Evolutionary conservation across 768 basidiomycete species (phyloP).

Genomic region (Phanerochaete sordida): DNA sequence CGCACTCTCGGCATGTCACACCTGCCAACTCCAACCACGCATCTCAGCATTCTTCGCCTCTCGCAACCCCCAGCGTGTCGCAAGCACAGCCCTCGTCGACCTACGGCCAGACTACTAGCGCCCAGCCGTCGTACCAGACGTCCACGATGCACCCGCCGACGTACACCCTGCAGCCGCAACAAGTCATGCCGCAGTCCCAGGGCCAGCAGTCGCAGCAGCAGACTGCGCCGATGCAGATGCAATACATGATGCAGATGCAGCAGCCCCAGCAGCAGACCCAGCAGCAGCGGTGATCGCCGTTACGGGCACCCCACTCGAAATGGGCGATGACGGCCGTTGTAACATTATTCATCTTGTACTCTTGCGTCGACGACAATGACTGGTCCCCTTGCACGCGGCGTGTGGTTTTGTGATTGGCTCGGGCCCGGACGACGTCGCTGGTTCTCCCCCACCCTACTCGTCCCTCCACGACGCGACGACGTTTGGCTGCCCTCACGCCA

Average conservation of each 20-base stretch:
- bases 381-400: neutral
- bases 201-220: conserved; percentile 1
- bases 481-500: neutral
- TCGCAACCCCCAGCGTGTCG: conserved; percentile 14
- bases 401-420: neutral
- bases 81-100: conserved; percentile 14
- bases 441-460: neutral
- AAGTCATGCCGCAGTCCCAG: neutral
- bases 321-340: neutral
- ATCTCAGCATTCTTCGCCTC: conserved; percentile 14
- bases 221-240: conserved; percentile 10
- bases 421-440: neutral
- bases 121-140: conserved; percentile 5
- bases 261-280: neutral
- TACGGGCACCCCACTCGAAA: neutral
- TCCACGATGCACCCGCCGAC: conserved; percentile 8
- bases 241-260: conserved; percentile 14
- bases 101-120: neutral
- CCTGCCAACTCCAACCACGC: conserved; percentile 13
- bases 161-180: conserved; percentile 5
- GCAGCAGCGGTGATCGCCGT: conserved; percentile 1
- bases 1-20: conserved; percentile 21
- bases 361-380: neutral
- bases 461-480: neutral
- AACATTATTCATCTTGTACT: neutral